A percentile compares a stretch with the other conserved stretches of the same genome.
These are phyloP conservation scores for Bifiguratus adelaidae DNA, from an alignment of 192 early-diverging fungal genomes.

Conservation along the genomic window DNA sequence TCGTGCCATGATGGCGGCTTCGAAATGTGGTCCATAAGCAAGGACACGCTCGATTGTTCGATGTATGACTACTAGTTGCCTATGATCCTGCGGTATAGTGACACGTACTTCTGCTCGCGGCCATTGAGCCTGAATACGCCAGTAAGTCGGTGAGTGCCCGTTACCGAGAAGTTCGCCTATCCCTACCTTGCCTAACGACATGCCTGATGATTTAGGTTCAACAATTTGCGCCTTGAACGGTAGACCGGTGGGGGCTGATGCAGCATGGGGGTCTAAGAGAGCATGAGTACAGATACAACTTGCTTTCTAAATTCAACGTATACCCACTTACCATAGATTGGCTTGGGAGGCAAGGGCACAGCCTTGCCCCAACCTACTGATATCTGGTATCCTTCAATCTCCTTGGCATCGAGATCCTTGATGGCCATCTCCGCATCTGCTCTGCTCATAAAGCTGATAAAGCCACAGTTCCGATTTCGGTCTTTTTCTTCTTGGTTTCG, in stretches of 20 bases:
- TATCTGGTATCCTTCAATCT: slow-evolving; percentile 43
- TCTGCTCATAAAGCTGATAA: slow-evolving; percentile 86
- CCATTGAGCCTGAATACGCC: slow-evolving; percentile 13
- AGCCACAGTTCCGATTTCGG: slow-evolving; percentile 70
- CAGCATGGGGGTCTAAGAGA: too few relatives aligned
- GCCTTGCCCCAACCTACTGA: slow-evolving; percentile 81
- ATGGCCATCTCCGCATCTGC: slow-evolving; percentile 58
- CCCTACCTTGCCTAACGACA: too few relatives aligned
- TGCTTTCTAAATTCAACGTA: too few relatives aligned
- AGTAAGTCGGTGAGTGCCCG: too few relatives aligned
- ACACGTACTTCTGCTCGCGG: slow-evolving; percentile 61
- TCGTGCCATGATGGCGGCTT: slow-evolving; percentile 47
- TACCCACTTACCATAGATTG: slow-evolving; percentile 52
- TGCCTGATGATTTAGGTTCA: slow-evolving; percentile 1
- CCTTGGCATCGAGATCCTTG: slow-evolving; percentile 60
- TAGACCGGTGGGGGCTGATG: slow-evolving; percentile 23
- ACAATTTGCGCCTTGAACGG: slow-evolving; percentile 55
- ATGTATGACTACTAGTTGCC: slow-evolving; percentile 59
- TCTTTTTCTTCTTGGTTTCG: slow-evolving; percentile 75
- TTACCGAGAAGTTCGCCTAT: too few relatives aligned
- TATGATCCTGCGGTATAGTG: slow-evolving; percentile 39
- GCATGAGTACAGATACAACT: too few relatives aligned
- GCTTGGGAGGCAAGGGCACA: slow-evolving; percentile 58
- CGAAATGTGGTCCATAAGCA: slow-evolving; percentile 64
- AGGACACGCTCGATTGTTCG: slow-evolving; percentile 75